Evolutionary conservation across 768 basidiomycete genomes (phyloP).

Genomic region (Lentinula detonsa): DNA sequence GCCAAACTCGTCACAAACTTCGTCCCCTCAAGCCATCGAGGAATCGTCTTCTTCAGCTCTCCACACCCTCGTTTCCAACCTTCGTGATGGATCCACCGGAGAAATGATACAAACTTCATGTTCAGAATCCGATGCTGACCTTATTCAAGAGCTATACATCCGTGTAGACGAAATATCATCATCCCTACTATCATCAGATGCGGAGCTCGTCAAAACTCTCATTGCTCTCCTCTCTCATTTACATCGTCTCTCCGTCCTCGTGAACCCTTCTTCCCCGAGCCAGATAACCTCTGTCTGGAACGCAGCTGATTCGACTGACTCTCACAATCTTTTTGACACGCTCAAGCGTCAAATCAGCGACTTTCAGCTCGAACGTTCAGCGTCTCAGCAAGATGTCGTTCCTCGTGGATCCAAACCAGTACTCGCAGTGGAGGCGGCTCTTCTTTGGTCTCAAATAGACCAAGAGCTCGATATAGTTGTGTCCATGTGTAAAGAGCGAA

Average conservation of each 20-base stretch:
- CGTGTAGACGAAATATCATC: slow-evolving; percentile 45
- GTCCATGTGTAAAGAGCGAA: slow-evolving; percentile 58
- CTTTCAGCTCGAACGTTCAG: slow-evolving; percentile 52
- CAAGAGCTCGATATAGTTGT: slow-evolving; percentile 66
- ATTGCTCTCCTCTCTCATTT: slow-evolving; percentile 66
- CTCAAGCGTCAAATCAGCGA: slow-evolving; percentile 67
- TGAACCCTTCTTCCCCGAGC: slow-evolving; percentile 6
- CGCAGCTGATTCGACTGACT: slow-evolving; percentile 16
- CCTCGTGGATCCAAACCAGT: slow-evolving; percentile 36
- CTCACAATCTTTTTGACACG: slow-evolving; percentile 45
- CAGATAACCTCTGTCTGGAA: slow-evolving; percentile 2
- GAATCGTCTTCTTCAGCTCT: slow-evolving; percentile 38
- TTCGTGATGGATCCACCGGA: slow-evolving; percentile 40
- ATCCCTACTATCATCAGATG: slow-evolving; percentile 43
- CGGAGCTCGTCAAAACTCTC: slow-evolving; percentile 59
- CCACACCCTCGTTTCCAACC: slow-evolving; percentile 55
- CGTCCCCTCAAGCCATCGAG: slow-evolving; percentile 22
- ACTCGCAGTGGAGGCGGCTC: slow-evolving; percentile 49
- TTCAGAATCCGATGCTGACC: slow-evolving; percentile 37
- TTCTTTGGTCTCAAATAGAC: slow-evolving; percentile 75
- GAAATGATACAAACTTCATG: slow-evolving; percentile 42
- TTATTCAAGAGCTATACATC: slow-evolving; percentile 53
- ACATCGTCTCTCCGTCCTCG: slow-evolving; percentile 49
- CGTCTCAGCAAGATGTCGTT: slow-evolving; percentile 31
- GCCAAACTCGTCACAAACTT: slow-evolving; percentile 35